Evolutionary conservation across 2,329 filamentous ascomycete species (phyloP).

Genomic region (Onygenales sp.): DNA sequence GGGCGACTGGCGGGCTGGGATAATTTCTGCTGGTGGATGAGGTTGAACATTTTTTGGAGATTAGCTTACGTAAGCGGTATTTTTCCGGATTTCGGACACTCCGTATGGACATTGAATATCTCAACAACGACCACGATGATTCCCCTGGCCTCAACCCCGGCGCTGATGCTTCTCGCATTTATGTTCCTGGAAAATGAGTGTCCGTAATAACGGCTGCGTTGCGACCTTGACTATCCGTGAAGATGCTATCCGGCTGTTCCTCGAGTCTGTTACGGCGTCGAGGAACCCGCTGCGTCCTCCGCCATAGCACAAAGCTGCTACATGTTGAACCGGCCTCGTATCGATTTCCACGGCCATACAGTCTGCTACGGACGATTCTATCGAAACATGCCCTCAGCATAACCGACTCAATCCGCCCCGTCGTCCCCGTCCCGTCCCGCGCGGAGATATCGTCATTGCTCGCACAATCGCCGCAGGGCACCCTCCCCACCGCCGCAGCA

Average conservation of each 20-base stretch:
- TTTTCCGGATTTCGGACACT: background rate
- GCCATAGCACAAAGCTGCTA: background rate
- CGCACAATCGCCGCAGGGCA: background rate
- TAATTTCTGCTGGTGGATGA: constrained; percentile 12
- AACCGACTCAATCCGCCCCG: constrained; percentile 9
- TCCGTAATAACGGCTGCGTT: background rate
- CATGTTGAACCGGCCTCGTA: background rate
- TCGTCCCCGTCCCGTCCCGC: constrained; percentile 5
- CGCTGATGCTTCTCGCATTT: background rate
- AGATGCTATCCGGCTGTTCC: constrained; percentile 9
- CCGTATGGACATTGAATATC: background rate
- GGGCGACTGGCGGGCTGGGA: background rate
- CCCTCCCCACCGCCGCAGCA: background rate
- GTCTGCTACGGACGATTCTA: constrained; percentile 9
- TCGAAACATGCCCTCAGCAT: constrained; percentile 13
- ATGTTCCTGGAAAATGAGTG: background rate
- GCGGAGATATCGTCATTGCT: background rate
- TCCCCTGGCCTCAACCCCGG: background rate
- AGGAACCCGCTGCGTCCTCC: background rate
- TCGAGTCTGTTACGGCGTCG: constrained; percentile 3
- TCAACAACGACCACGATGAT: background rate
- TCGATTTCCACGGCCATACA: background rate
- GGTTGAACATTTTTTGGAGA: background rate
- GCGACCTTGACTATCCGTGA: constrained; percentile 12
- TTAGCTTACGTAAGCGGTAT: constrained; percentile 23